Evolutionary conservation across 2,329 filamentous ascomycete species (phyloP).

Genomic region (Claviceps capensis): DNA sequence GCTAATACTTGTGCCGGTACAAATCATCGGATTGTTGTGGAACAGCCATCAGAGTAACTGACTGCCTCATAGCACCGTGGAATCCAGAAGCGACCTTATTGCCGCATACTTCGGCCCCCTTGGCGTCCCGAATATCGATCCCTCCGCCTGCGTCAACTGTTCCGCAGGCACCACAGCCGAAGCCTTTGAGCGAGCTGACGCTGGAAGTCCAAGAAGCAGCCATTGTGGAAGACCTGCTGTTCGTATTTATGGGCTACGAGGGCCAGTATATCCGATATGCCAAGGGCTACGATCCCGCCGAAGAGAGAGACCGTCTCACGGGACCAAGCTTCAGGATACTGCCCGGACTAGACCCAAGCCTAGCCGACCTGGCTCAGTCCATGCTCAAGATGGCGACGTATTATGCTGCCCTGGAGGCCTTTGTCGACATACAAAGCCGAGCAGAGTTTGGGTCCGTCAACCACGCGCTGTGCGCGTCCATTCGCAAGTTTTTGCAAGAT

Average conservation of each 20-base stretch:
- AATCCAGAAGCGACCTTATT: slow-evolving; percentile 66
- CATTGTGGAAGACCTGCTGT: slow-evolving; percentile 80
- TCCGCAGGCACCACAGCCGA: slow-evolving; percentile 52
- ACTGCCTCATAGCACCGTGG: slow-evolving; percentile 42
- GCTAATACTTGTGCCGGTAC: neutral
- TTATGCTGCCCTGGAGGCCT: slow-evolving; percentile 80
- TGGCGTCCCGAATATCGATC: slow-evolving; percentile 50
- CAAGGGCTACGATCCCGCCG: slow-evolving; percentile 66
- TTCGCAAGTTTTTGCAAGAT: slow-evolving; percentile 82
- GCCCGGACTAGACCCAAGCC: slow-evolving; percentile 75
- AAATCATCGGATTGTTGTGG: neutral
- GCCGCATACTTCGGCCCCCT: slow-evolving; percentile 52
- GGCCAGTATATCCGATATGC: slow-evolving; percentile 91
- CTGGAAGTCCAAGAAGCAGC: slow-evolving; percentile 74
- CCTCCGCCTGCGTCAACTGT: slow-evolving; percentile 67
- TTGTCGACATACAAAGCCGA: slow-evolving; percentile 85
- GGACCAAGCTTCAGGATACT: slow-evolving; percentile 72
- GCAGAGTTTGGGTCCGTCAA: slow-evolving; percentile 91
- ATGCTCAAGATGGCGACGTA: slow-evolving; percentile 94
- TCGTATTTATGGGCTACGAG: slow-evolving; percentile 96
- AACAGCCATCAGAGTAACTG: neutral
- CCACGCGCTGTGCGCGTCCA: slow-evolving; percentile 89
- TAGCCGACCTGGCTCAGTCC: slow-evolving; percentile 73
- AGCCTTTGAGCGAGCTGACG: slow-evolving; percentile 59
- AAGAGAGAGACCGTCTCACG: slow-evolving; percentile 75